Base-by-base conservation (phyloP, 169 alveolate genomes). In the Cryptosporidium ubiquitum region DNA sequence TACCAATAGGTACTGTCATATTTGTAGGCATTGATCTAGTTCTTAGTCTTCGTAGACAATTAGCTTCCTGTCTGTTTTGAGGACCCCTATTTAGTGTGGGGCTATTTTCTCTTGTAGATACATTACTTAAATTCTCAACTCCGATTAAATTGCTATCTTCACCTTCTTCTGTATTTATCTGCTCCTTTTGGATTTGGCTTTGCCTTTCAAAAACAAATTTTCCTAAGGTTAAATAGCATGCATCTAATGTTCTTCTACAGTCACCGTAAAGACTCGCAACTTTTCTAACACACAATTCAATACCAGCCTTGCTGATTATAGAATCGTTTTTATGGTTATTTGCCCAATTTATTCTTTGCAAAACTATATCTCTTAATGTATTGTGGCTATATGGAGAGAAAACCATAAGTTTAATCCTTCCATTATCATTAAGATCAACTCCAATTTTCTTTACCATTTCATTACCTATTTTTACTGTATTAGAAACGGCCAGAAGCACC, bases 191-290 rank as follows among this genome's bases (percentile, higher is more conserved):
- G 40, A 35, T 37, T 20, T 33, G 70, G 40, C 26, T 37, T 71
- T 71, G 55, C 9, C 29, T 23, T n/a, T 79, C 74, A 44, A 66
- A 44, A 16, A 79, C 5, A 61, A 29, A 79, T 69, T 79, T 79
- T 23, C 89, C 75, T 2, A 79, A 33, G 10, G 79, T 44, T 40
- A 79, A 79, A 31, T 64, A 40, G 37, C 89, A 79, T 1, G 68
- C 89, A 64, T 79, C 89, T 18, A 79, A 40, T n/a, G 89, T 79
- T 58, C 89, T 79, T 35, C 89, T 79, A 42, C 89, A 79, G 39
- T 79, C 89, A 3, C 89, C 89, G 42, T 79, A 79, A 20, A 79
- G 6, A 51, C 75, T 79, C n/a, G 89, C 89, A 26, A 79, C 31
- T 40, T 79, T 79, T 64, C 89, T 58, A 44, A 79, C 89, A 44